Evolutionary conservation across 2,329 filamentous ascomycete genomes (phyloP).

Genomic region (Ascosphaera apis): DNA sequence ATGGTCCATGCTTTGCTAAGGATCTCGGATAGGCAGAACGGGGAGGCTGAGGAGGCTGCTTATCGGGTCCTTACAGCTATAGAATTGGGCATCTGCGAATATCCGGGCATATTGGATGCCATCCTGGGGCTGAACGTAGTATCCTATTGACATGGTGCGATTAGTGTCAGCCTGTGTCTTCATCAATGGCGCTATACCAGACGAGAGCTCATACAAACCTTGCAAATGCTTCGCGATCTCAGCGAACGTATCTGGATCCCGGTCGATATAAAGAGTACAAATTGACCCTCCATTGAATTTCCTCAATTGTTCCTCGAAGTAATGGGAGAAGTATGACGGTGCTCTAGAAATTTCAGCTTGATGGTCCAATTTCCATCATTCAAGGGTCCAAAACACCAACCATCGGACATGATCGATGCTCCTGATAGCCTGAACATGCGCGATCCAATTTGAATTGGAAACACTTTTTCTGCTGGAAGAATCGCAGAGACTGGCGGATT

Average conservation of each 20-base stretch:
- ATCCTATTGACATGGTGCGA: slow-evolving; percentile 26
- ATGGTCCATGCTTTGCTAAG: no score
- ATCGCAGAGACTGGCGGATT: neutral
- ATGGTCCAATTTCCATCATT: slow-evolving; percentile 2
- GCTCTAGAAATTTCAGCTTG: slow-evolving; percentile 38
- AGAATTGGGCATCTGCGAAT: slow-evolving; percentile 90
- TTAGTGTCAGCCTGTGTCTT: slow-evolving; percentile 2
- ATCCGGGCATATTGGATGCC: slow-evolving; percentile 74
- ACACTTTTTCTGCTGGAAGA: slow-evolving; percentile 37
- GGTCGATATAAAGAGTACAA: slow-evolving; percentile 80
- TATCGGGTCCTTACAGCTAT: slow-evolving; percentile 39
- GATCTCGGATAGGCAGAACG: no score
- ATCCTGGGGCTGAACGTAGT: slow-evolving; percentile 62
- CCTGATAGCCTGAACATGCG: slow-evolving; percentile 46
- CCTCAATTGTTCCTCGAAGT: slow-evolving; percentile 65
- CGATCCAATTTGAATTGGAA: slow-evolving; percentile 46
- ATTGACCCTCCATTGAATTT: slow-evolving; percentile 32
- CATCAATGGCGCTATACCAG: no score
- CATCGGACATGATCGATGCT: slow-evolving; percentile 48
- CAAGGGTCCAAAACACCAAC: slow-evolving; percentile 22
- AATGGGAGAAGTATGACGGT: slow-evolving; percentile 88
- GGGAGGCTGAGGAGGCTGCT: neutral
- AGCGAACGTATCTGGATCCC: slow-evolving; percentile 68
- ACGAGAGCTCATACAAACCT: slow-evolving; percentile 19
- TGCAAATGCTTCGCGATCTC: slow-evolving; percentile 82